Base-by-base conservation (phyloP, 495 filamentous ascomycete genomes). In the Letharia lupina region DNA sequence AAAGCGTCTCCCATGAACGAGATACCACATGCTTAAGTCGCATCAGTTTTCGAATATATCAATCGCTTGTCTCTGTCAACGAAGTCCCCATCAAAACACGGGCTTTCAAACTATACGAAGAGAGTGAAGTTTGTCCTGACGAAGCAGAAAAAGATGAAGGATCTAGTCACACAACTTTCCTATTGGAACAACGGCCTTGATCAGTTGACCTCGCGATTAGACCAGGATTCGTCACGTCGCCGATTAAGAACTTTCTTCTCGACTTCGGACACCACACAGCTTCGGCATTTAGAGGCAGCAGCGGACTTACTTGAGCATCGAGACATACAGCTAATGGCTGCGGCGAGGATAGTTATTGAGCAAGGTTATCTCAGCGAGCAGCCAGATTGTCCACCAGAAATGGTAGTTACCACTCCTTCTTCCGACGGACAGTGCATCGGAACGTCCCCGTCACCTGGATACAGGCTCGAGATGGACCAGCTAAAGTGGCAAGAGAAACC, bases 171-270 rank as follows among this genome's bases (percentile, higher is more conserved):
- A 56, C 47, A 71, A 40, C 60, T 73, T 31, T 65, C 59, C 44
- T 45, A 67, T 28, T 71, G 62, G 52, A 73, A 73, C 60, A 65
- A 71, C 56, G 70, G 70, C 54, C 67, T 73, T 20, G 67, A 71
- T 20, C 62, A 70, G 35, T 62, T 73, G 61, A 66, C 66, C 31
- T 63, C 70, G 52, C 41, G 61, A 40, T 42, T 71, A 37, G 64
- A 66, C 47, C 64, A 66, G 48, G 64, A 66, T 20, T 66, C 64
- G 20, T 39, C 64, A 6, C 64, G 64, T 35, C 64, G 64, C 45
- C 64, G 59, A 35, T 28, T 66, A 0, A 61, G 64, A 45, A 58
- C 64, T 12, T 48, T 60, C 54, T 67, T 70, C 44, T 67, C 68
- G 1, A 68, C 68, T 33, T 40, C 48, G 39, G 28, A 70, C 45